Base-by-base conservation (phyloP, 495 filamentous ascomycete species). In the Tuber calosporum region DNA sequence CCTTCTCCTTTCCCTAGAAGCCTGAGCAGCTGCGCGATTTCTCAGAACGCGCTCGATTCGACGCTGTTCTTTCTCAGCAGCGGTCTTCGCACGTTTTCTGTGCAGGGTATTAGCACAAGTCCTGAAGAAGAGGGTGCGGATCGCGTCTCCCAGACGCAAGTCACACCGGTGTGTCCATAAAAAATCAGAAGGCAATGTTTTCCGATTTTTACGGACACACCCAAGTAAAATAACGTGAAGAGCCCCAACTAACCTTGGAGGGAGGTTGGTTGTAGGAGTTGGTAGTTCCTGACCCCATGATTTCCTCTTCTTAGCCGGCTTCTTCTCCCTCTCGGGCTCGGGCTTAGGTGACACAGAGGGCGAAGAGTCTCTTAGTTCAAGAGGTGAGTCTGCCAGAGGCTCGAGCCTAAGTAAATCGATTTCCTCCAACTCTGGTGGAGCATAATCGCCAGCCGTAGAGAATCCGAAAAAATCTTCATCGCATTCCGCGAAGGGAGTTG, bases 211-310 rank as follows among this genome's bases (percentile, higher is more conserved):
- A 45, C 6, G 0, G 42, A 45, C 42, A 45, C 42, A 45, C 42
- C 42, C 42, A 4, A 22, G 42, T 58, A 26, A 53, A 62, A 42
- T 20, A 11, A 62, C 42, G 13, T 8, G 30, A 9, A 30, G 66
- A 53, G 66, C 48, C 39, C 72, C 43, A 30, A 82, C 87, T 82
- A 91, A 94, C 92, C 94, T 89, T 72, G 95, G 95, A 78, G 95
- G 95, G 41, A 99, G 88, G 79, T 96, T 97, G 53, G 95, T 99
- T 87, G 95, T 99, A 34, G 95, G 95, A 79, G 92, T 92, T 40
- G 95, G 95, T 58, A 99, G 89, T 84, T 96, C 91, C 84, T 99
- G 95, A 77, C 95, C 95, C 95, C 95, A 99, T 73, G 94, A 97
- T 86, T 98, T 99, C 83, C 95, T 87, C 88, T 99, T 99, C 89